Percentiles rank a stretch among this genome's conserved stretches.
phyloP scores from a whole-genome alignment of 805 yeast genomes.

The Yarrowia deformans region DNA sequence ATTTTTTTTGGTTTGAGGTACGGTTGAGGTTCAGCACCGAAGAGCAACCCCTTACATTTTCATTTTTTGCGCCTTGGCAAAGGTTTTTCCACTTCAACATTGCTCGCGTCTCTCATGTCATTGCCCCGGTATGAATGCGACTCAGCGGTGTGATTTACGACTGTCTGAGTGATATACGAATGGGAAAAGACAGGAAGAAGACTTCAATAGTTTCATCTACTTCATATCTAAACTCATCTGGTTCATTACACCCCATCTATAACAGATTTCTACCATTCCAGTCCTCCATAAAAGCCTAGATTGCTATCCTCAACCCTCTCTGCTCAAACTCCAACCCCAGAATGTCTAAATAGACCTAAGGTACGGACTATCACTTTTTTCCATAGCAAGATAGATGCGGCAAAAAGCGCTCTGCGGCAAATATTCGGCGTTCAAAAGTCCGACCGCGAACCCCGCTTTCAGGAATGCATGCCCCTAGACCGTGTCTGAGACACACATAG shows the following conservation, averaged over 20 bases:
- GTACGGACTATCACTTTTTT: no score
- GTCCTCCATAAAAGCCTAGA: neutral
- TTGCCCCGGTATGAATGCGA: neutral
- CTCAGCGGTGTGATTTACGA: no score
- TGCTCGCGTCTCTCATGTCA: neutral
- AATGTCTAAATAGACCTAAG: neutral
- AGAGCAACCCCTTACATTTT: neutral
- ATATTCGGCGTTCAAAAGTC: no score
- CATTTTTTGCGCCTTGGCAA: neutral
- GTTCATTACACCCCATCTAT: no score
- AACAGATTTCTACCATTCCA: no score
- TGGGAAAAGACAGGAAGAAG: neutral
- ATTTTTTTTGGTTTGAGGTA: neutral
- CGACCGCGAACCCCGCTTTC: neutral
- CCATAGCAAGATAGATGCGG: neutral
- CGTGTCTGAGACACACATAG: conserved; percentile 1
- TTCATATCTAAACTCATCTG: no score
- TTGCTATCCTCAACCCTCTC: neutral
- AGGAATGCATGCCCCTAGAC: neutral
- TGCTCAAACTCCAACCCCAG: neutral
- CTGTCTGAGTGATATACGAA: neutral
- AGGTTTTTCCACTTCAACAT: neutral
- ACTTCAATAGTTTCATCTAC: no score
- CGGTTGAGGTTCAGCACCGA: neutral
- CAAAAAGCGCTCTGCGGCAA: no score